These are phyloP conservation scores for Pythium phragmiticola DNA, from an alignment of 352 stramenopile genomes.

Conservation along the genomic window DNA sequence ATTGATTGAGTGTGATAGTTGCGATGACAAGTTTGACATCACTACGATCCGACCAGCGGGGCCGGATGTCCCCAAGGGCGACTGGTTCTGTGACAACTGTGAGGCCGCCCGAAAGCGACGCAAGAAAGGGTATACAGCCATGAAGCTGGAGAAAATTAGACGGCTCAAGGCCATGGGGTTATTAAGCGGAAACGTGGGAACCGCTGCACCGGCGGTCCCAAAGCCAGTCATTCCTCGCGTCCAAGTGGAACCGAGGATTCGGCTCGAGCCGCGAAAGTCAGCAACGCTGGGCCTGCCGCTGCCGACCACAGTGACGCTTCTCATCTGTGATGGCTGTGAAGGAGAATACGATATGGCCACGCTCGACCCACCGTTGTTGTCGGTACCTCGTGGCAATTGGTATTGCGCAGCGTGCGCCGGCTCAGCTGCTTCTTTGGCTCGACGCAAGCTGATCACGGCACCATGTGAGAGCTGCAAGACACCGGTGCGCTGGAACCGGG, in stretches of 20 bases:
- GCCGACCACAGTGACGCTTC: conserved; percentile 34
- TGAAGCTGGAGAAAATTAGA: conserved; percentile 26
- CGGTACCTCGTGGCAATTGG: conserved; percentile 49
- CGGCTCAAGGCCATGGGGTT: conserved; percentile 17
- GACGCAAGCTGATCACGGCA: neutral
- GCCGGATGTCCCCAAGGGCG: conserved; percentile 38
- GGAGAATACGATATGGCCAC: conserved; percentile 52
- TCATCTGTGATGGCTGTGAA: conserved; percentile 79
- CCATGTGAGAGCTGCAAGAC: conserved; percentile 13
- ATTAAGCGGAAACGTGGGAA: neutral
- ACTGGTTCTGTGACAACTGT: conserved; percentile 43
- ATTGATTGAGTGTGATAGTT: conserved; percentile 71
- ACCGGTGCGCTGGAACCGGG: conserved; percentile 20
- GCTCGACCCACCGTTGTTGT: conserved; percentile 41
- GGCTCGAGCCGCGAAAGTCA: conserved; percentile 3
- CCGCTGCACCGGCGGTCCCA: neutral
- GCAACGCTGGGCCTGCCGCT: conserved; percentile 3
- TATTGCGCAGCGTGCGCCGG: conserved; percentile 27
- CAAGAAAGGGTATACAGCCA: conserved; percentile 28
- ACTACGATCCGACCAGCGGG: conserved; percentile 45
- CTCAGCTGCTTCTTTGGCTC: neutral
- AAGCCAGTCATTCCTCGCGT: conserved; percentile 8
- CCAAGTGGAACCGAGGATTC: conserved; percentile 9
- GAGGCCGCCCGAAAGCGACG: conserved; percentile 19
- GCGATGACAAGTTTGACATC: conserved; percentile 64